phyloP scores from a whole-genome alignment of 768 basidiomycete species.

The Naganishia antarctica region DNA sequence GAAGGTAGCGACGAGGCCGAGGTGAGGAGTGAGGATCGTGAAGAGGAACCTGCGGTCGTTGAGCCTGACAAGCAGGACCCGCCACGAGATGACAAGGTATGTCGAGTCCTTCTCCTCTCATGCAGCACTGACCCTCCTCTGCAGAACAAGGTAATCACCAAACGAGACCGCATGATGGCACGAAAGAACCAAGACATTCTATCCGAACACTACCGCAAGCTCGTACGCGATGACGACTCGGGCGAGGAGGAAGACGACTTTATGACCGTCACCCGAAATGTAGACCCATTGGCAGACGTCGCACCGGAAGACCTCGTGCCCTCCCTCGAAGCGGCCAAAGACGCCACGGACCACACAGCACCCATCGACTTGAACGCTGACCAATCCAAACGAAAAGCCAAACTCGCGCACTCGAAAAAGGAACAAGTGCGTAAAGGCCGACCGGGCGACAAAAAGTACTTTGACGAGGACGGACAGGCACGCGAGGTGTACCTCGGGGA shows the following conservation, averaged over 20 bases:
- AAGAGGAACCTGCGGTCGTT: conserved; percentile 19
- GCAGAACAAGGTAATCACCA: conserved; percentile 59
- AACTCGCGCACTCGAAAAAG: conserved; percentile 68
- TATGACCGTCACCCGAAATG: conserved; percentile 83
- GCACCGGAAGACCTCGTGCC: conserved; percentile 20
- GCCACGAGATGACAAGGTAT: conserved; percentile 2
- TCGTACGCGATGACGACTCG: conserved; percentile 64
- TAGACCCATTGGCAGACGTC: conserved; percentile 63
- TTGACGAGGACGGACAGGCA: conserved; percentile 78
- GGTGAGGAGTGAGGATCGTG: conserved; percentile 19
- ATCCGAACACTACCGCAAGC: conserved; percentile 80
- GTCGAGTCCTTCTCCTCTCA: neutral
- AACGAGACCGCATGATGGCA: conserved; percentile 97
- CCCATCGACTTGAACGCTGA: conserved; percentile 47
- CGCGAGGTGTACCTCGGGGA: conserved; percentile 78
- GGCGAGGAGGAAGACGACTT: conserved; percentile 60
- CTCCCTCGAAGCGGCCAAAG: neutral
- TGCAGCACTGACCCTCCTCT: neutral
- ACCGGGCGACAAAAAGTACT: conserved; percentile 68
- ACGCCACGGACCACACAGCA: conserved; percentile 24
- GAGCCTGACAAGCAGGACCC: conserved; percentile 24
- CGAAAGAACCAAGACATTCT: conserved; percentile 90
- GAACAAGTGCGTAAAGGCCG: conserved; percentile 62
- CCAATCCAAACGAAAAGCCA: conserved; percentile 74
- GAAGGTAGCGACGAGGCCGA: conserved; percentile 31